Base-by-base conservation (phyloP, 2,329 filamentous ascomycete species). In the Diaporthe sp. region DNA sequence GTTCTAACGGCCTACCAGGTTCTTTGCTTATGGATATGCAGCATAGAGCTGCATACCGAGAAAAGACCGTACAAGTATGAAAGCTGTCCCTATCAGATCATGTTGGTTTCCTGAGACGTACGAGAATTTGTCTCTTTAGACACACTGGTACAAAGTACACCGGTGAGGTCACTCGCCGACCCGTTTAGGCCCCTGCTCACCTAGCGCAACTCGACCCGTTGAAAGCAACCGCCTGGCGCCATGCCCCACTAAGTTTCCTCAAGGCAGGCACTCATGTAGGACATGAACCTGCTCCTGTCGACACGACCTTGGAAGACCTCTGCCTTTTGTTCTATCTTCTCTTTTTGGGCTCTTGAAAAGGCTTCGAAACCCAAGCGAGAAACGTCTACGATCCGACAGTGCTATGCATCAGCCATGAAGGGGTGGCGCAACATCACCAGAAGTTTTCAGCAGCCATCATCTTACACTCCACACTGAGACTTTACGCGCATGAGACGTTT, bases 391-490 rank as follows among this genome's bases (percentile, higher is more conserved):
- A 39, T 22, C 31, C 49, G 37, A 37, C 17, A 19, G n/a, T 42
- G 31, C 15, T 10, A 70, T 70, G 71, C 28, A 67, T 28, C 13
- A 65, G 58, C 49, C 61, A 65, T 73, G 71, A 73, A 55, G 46
- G 57, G 34, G 25, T 37, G 58, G 71, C 58, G 71, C 37, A 57
- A 37, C 39, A 49, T 31, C 68, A 34, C 39, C 7, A 71, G 19
- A 46, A 19, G 15, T 42, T 55, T 37, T 37, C 46, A 55, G 22
- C 46, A 55, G 22, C 37, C 8, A 65, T 37, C 37, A 44, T 25
- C 46, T 46, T 8, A 44, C 71, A 31, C 49, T 19, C 37, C 51
- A 37, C 34, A 31, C 46, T 57, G 71, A 65, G 42, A 44, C 46
- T n/a, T 12, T 9, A 15, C 12, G 28, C 34, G 34, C n/a, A 19